Evolutionary conservation across 352 stramenopile genomes (phyloP).

Genomic region (Phytophthora pisi): DNA sequence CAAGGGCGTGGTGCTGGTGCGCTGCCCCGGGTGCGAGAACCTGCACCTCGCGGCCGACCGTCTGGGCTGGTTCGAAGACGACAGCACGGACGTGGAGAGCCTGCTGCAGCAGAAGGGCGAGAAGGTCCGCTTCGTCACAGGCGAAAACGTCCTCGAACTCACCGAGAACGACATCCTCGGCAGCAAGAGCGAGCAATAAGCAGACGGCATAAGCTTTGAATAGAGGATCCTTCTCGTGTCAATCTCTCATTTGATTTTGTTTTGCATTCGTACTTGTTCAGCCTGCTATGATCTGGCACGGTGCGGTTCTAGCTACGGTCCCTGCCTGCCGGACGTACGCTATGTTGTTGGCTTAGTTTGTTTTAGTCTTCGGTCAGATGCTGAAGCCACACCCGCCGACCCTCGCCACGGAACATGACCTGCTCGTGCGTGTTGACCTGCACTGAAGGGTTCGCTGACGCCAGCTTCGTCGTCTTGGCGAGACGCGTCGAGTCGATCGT

Average conservation of each 20-base stretch:
- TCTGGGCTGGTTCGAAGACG: slow-evolving; percentile 93
- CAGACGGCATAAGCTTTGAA: not conserved
- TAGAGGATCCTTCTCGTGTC: not conserved
- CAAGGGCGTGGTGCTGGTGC: slow-evolving; percentile 97
- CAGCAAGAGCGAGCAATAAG: slow-evolving; percentile 37
- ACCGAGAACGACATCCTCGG: slow-evolving; percentile 79
- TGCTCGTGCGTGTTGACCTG: slow-evolving; percentile 89
- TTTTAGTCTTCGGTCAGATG: slow-evolving; percentile 55
- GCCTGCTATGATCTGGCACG: slow-evolving; percentile 8
- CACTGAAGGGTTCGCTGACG: slow-evolving; percentile 85
- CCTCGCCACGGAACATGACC: slow-evolving; percentile 81
- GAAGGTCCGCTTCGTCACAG: slow-evolving; percentile 71
- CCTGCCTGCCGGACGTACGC: not conserved
- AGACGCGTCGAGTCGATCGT: slow-evolving; percentile 81
- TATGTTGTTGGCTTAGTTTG: slow-evolving; percentile 11
- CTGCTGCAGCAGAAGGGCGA: slow-evolving; percentile 81
- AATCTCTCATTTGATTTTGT: not conserved
- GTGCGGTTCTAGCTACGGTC: slow-evolving; percentile 19
- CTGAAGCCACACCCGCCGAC: slow-evolving; percentile 80
- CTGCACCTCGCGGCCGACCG: slow-evolving; percentile 98
- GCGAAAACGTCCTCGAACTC: slow-evolving; percentile 83
- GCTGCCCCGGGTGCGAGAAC: slow-evolving; percentile 97
- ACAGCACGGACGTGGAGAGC: slow-evolving; percentile 88
- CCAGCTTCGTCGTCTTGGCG: slow-evolving; percentile 80
- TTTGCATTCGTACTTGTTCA: slow-evolving; percentile 18